These are phyloP conservation scores for Dactylis glomerata DNA, from an alignment of 176 grass and related monocot genomes.

Conservation along the genomic window DNA sequence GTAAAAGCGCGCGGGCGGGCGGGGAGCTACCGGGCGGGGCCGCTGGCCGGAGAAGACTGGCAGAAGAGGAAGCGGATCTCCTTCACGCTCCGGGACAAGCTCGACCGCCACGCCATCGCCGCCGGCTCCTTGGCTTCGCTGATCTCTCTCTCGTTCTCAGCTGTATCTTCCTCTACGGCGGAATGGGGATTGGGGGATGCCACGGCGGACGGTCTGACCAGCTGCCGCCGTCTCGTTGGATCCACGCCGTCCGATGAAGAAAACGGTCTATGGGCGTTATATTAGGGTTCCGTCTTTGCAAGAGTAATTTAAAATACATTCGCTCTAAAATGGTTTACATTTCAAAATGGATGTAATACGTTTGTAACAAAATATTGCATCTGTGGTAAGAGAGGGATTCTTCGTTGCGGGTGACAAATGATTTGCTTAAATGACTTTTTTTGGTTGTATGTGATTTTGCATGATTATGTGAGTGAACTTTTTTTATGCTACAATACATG, in stretches of 20 bases:
- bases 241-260: neutral
- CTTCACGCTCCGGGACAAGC: constrained; percentile 65
- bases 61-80: constrained; percentile 92
- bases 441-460: too few species aligned
- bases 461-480: too few species aligned
- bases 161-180: neutral
- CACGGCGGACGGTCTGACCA: neutral
- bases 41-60: constrained; percentile 77
- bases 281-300: constrained; percentile 18
- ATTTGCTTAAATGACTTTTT: too few species aligned
- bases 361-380: too few species aligned
- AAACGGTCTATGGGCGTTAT: neutral
- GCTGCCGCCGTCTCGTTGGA: neutral
- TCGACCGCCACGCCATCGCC: constrained; percentile 80
- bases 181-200: neutral
- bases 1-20: neutral
- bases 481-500: too few species aligned
- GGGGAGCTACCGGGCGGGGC: constrained; percentile 54
- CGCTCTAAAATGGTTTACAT: too few species aligned
- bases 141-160: neutral
- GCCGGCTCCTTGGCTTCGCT: constrained; percentile 8
- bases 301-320: too few species aligned
- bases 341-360: too few species aligned
- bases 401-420: too few species aligned
- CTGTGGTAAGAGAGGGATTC: too few species aligned